These are phyloP conservation scores for Globisporangium cederbergense DNA, from an alignment of 352 stramenopile genomes.

Conservation along the genomic window DNA sequence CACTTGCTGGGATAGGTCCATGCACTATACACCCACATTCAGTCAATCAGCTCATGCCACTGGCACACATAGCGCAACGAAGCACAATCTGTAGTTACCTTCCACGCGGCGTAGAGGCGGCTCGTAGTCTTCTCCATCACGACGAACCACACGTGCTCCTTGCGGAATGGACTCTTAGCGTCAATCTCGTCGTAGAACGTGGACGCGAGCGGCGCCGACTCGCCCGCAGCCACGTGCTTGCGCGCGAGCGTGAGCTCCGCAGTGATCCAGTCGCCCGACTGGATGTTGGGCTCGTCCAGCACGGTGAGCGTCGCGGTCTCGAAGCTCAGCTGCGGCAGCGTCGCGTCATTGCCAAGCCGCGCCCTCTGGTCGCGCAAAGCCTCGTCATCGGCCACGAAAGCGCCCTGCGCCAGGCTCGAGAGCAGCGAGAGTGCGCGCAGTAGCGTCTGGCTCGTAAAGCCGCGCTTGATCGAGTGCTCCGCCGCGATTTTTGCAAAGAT, in stretches of 20 bases:
- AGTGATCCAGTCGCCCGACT: constrained; percentile 79
- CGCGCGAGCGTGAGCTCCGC: constrained; percentile 50
- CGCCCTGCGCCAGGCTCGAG: constrained; percentile 70
- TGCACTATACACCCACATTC: constrained; percentile 24
- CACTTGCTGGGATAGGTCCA: constrained; percentile 52
- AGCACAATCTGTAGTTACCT: constrained; percentile 27
- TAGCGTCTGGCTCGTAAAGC: constrained; percentile 51
- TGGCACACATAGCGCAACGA: not conserved
- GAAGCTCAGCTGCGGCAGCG: constrained; percentile 37
- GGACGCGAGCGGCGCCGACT: constrained; percentile 45
- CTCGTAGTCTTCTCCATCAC: constrained; percentile 58
- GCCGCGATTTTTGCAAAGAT: constrained; percentile 61
- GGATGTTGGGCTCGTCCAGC: constrained; percentile 64
- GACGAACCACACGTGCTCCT: constrained; percentile 73
- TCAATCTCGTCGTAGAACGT: constrained; percentile 77
- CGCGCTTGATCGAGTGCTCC: constrained; percentile 67
- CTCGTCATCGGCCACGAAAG: constrained; percentile 56
- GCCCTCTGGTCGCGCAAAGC: constrained; percentile 57
- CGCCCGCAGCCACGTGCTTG: constrained; percentile 37
- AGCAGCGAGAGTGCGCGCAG: constrained; percentile 57
- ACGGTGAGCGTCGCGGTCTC: constrained; percentile 41
- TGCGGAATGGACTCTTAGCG: constrained; percentile 58
- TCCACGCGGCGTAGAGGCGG: constrained; percentile 62
- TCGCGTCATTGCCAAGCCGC: constrained; percentile 26
- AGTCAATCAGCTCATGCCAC: not conserved